Conservation (phyloP, 306 rosid genomes). For the Lathyrus tuberosus region DNA sequence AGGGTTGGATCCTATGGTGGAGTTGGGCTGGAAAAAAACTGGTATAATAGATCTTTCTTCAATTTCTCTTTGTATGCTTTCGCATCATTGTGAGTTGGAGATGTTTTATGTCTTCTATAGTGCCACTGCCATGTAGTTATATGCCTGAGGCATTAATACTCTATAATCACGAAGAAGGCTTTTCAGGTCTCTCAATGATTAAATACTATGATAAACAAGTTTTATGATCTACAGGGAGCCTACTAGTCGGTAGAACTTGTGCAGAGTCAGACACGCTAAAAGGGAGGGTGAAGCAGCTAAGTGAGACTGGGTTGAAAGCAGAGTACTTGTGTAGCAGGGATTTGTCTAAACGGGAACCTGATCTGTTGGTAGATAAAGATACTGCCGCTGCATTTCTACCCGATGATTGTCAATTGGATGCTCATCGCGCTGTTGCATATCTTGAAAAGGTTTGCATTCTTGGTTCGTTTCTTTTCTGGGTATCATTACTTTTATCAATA, state of each 20-base stretch:
- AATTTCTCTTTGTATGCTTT: conserved; percentile 9
- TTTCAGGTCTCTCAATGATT: not conserved
- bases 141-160: conserved; percentile 18
- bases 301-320: conserved; percentile 70
- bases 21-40: conserved; percentile 81
- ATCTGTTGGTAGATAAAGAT: conserved; percentile 58
- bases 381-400: conserved; percentile 80
- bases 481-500: conserved; percentile 16
- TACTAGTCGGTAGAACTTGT: conserved; percentile 66
- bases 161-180: conserved; percentile 14
- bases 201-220: conserved; percentile 6
- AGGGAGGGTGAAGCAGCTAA: conserved; percentile 59
- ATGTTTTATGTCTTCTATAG: conserved; percentile 16
- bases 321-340: conserved; percentile 67
- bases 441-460: conserved; percentile 63
- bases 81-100: conserved; percentile 10
- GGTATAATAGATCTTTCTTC: conserved; percentile 48
- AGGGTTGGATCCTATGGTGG: conserved; percentile 69
- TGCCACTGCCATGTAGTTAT: conserved; percentile 18
- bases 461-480: not conserved
- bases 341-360: conserved; percentile 70
- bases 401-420: conserved; percentile 88
- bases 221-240: conserved; percentile 63
- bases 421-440: conserved; percentile 58
- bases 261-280: conserved; percentile 63